A percentile compares a stretch with the other conserved stretches of the same genome.
These are phyloP conservation scores for Solanum hybrid DNA, from an alignment of 305 asterid species.

Conservation along the genomic window DNA sequence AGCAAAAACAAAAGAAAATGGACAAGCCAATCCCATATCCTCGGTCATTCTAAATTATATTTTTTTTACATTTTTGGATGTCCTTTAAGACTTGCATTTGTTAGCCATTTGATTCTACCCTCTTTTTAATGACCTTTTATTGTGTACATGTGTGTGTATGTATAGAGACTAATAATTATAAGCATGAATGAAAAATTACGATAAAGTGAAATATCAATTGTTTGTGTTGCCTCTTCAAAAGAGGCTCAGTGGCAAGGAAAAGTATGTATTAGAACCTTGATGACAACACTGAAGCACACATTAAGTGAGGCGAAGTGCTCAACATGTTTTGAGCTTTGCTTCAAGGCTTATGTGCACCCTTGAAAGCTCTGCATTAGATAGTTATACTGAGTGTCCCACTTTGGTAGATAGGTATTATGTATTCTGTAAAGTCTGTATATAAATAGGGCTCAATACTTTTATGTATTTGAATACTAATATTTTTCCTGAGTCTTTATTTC, in stretches of 20 bases:
- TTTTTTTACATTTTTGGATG: background rate
- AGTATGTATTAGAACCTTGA: background rate
- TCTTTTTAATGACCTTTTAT: background rate
- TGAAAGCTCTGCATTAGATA: background rate
- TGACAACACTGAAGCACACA: background rate
- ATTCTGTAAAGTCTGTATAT: background rate
- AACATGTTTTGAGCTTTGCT: background rate
- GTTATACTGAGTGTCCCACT: background rate
- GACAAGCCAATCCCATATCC: background rate
- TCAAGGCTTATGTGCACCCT: background rate
- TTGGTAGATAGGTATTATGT: background rate
- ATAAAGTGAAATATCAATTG: background rate
- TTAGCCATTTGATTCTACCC: background rate
- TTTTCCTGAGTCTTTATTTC: background rate
- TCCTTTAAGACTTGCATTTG: background rate
- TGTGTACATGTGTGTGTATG: background rate
- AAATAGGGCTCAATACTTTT: background rate
- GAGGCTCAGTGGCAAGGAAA: background rate
- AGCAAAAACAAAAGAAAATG: background rate
- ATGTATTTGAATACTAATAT: background rate
- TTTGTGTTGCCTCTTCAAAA: background rate
- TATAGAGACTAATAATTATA: background rate
- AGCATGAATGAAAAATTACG: background rate
- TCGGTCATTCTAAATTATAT: background rate
- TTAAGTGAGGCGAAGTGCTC: background rate